phyloP scores from a whole-genome alignment of 2,329 filamentous ascomycete species.

The Shiraia bambusicola region DNA sequence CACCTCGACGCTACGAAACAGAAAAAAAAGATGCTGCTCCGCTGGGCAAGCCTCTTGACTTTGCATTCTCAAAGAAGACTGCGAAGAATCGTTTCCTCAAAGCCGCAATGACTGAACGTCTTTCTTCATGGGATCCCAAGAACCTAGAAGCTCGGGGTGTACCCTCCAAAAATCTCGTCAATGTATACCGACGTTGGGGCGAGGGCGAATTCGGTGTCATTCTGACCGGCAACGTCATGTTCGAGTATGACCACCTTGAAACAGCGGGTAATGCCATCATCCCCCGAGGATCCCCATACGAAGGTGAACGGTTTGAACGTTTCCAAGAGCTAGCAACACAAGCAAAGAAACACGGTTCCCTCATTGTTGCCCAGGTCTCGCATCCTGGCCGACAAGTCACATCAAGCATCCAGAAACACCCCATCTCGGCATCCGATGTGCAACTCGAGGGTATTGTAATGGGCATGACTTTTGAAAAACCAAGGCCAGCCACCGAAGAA shows the following conservation, averaged over 20 bases:
- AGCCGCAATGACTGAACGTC: conserved; percentile 65
- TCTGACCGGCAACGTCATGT: conserved; percentile 65
- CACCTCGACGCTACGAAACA: conserved; percentile 44
- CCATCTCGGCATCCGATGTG: conserved; percentile 54
- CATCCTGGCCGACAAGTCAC: conserved; percentile 63
- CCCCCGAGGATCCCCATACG: conserved; percentile 52
- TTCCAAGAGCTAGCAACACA: conserved; percentile 59
- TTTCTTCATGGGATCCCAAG: conserved; percentile 61
- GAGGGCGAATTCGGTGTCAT: conserved; percentile 49
- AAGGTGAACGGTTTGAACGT: conserved; percentile 60
- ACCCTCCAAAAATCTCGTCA: conserved; percentile 57
- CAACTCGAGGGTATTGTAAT: conserved; percentile 35
- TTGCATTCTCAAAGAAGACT: conserved; percentile 53
- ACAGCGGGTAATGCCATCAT: conserved; percentile 62
- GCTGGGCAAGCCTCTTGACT: conserved; percentile 48
- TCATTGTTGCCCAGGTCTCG: conserved; percentile 62
- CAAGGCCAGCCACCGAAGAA: conserved; percentile 54
- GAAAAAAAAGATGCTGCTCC: conserved; percentile 44
- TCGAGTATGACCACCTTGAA: conserved; percentile 63
- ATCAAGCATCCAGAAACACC: conserved; percentile 49
- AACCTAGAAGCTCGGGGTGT: conserved; percentile 56
- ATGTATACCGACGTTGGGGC: conserved; percentile 59
- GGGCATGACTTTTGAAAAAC: conserved; percentile 56
- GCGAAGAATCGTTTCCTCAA: conserved; percentile 69
- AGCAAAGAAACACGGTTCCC: conserved; percentile 58